phyloP scores from a whole-genome alignment of 257 asterid genomes.

The Plectranthus barbatus region DNA sequence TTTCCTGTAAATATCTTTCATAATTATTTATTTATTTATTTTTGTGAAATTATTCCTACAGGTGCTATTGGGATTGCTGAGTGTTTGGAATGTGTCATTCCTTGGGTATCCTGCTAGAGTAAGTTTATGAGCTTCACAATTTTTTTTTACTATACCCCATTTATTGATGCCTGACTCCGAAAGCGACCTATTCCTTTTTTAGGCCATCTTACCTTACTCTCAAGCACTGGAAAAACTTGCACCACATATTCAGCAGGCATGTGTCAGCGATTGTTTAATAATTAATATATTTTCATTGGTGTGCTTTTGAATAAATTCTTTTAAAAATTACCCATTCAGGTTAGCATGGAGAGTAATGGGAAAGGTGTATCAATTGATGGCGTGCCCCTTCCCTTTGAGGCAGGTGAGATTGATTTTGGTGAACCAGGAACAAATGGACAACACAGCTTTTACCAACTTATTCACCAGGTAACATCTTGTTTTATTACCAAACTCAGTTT shows the following conservation, averaged over 20 bases:
- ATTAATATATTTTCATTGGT: slow-evolving; percentile 1
- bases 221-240: slow-evolving; percentile 98
- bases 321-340: slow-evolving; percentile 35
- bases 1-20: slow-evolving; percentile 6
- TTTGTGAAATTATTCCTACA: slow-evolving; percentile 25
- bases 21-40: not conserved
- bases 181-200: slow-evolving; percentile 13
- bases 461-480: slow-evolving; percentile 74
- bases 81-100: slow-evolving; percentile 97
- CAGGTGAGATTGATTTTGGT: slow-evolving; percentile 99
- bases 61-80: slow-evolving; percentile 90
- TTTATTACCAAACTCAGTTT: not conserved
- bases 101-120: slow-evolving; percentile 97
- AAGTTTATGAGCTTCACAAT: slow-evolving; percentile 28
- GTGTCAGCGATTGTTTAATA: slow-evolving; percentile 20
- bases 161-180: slow-evolving; percentile 5
- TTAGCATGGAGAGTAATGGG: slow-evolving; percentile 99
- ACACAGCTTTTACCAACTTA: slow-evolving; percentile 98
- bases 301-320: slow-evolving; percentile 8
- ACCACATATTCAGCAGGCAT: slow-evolving; percentile 98
- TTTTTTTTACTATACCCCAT: not conserved
- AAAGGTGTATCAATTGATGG: slow-evolving; percentile 98
- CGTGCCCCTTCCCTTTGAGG: slow-evolving; percentile 78
- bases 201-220: slow-evolving; percentile 97
- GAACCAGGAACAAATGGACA: slow-evolving; percentile 99